Conservation (phyloP, 1,139 yeast genomes). For the Suhomyces yuchorum region DNA sequence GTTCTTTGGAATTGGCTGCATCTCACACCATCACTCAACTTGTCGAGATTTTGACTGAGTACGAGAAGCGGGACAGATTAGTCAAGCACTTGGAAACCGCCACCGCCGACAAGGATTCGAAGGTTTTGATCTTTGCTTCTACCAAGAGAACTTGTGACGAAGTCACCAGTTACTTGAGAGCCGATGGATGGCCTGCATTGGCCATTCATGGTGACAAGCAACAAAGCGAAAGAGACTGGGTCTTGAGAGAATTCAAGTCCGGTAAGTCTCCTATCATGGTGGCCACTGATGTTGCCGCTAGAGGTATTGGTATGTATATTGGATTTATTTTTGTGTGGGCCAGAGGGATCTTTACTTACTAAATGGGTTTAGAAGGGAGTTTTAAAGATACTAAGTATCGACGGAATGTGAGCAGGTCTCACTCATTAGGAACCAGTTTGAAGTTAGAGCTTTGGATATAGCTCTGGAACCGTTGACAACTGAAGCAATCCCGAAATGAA, state of each 20-base stretch:
- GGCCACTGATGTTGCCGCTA: constrained; percentile 99
- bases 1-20: constrained; percentile 94
- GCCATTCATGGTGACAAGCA: constrained; percentile 99
- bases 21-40: constrained; percentile 94
- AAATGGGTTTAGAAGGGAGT: constrained; percentile 20
- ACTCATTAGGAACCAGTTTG: constrained; percentile 4
- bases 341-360: constrained; percentile 23
- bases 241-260: constrained; percentile 82
- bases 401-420: constrained; percentile 11
- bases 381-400: constrained; percentile 8
- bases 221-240: constrained; percentile 99
- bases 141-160: constrained; percentile 98
- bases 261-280: constrained; percentile 97
- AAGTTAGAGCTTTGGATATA: not conserved
- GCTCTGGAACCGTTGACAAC: constrained; percentile 1
- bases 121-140: constrained; percentile 85
- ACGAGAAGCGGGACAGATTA: constrained; percentile 90
- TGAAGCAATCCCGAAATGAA: constrained; percentile 3
- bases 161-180: constrained; percentile 85
- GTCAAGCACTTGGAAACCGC: constrained; percentile 82
- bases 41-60: constrained; percentile 88
- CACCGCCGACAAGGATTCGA: constrained; percentile 74
- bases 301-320: constrained; percentile 96
- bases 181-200: constrained; percentile 98
- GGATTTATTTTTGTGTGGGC: constrained; percentile 18